Base-by-base conservation (phyloP, 1,139 yeast species). In the Meyerozyma athensensis region DNA sequence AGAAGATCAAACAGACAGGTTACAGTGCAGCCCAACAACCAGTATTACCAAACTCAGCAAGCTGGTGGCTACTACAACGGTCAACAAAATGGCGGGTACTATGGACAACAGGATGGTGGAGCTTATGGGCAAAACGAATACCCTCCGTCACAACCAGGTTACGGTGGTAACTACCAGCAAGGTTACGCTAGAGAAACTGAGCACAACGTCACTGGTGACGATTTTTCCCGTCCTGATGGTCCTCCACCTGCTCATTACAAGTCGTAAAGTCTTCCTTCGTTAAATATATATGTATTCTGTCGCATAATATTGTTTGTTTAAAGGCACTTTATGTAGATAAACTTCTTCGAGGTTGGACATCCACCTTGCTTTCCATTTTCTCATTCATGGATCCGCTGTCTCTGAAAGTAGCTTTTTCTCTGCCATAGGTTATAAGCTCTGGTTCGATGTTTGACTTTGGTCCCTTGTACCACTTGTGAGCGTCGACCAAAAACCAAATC, bases 391-490 rank as follows among this genome's bases (percentile, higher is more conserved):
- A 24, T 7, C 9, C 28, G n/a, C 28, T n/a, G 28, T 8, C 28
- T 17, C 28, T n/a, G n/a, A 24, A 17, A 24, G 28, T 14, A 24
- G 14, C 28, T 2, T 24, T 9, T 7, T 24, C 12, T n/a, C 14
- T 44, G 6, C 39, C 47, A 20, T 44, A 46, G 4, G 45, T 44
- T 30, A 65, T 38, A 34, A 59, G 60, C 5, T 52, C 59, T n/a
- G 49, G 60, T 36, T 68, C 77, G 49, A 76, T 59, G 53, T 79
- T 79, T 48, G 79, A 69, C 56, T 68, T 75, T 32, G 89, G 90
- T n/a, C 90, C 90, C 37, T 61, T 58, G 64, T 80, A 82, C 72
- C 81, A 72, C 50, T 73, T 79, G 48, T 68, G 77, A 20, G 87
- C 89, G 48, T 77, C 78, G 8, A 72, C 57, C 36, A 59, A 52